Conservation (phyloP, 805 yeast species). For the Komagataella pseudopastoris region DNA sequence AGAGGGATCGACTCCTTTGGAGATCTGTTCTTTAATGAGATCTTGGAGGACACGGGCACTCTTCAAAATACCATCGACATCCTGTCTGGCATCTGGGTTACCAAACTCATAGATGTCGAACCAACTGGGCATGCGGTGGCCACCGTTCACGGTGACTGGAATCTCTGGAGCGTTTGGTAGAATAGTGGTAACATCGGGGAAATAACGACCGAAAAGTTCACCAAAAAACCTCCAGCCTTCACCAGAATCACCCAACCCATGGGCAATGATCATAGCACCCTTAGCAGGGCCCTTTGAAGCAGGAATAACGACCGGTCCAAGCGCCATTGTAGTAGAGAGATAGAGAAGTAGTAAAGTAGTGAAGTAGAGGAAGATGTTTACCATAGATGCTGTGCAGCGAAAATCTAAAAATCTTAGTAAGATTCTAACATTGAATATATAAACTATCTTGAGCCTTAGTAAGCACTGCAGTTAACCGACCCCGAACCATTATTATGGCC, state of each 20-base stretch:
- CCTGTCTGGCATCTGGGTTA: slow-evolving; percentile 30
- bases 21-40: slow-evolving; percentile 39
- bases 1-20: slow-evolving; percentile 39
- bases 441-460: too few species aligned
- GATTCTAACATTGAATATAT: too few species aligned
- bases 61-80: slow-evolving; percentile 37
- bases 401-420: too few species aligned
- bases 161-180: slow-evolving; percentile 81
- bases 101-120: slow-evolving; percentile 59
- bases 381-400: background rate
- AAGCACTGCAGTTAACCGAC: background rate
- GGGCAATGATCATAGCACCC: slow-evolving; percentile 64
- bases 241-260: slow-evolving; percentile 90
- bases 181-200: slow-evolving; percentile 52
- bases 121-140: slow-evolving; percentile 71
- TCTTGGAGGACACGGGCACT: slow-evolving; percentile 30
- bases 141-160: slow-evolving; percentile 59
- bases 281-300: slow-evolving; percentile 29
- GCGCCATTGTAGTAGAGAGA: background rate
- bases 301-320: slow-evolving; percentile 18
- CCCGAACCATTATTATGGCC: background rate
- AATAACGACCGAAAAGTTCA: slow-evolving; percentile 36
- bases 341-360: background rate
- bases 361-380: background rate
- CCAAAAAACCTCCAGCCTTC: slow-evolving; percentile 82